phyloP scores from a whole-genome alignment of 495 filamentous ascomycete genomes.

The Arthonia radiata region DNA sequence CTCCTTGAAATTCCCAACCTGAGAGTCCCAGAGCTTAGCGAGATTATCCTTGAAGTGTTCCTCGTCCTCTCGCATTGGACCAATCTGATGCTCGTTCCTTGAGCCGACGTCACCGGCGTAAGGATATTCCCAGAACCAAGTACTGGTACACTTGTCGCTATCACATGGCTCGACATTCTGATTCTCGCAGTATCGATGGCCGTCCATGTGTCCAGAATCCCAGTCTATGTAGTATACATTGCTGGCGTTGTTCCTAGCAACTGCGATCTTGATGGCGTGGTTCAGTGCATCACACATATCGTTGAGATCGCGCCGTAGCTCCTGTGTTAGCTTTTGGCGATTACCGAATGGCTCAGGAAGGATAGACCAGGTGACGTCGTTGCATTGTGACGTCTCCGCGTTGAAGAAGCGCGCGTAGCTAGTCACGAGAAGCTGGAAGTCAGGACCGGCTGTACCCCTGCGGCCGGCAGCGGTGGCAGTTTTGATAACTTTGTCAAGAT shows the following conservation, averaged over 20 bases:
- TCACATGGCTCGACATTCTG: too few relatives aligned
- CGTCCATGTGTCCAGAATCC: slow-evolving; percentile 16
- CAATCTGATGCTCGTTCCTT: too few relatives aligned
- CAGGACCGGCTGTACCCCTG: slow-evolving; percentile 16
- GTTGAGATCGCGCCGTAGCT: slow-evolving; percentile 13
- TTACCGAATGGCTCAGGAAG: too few relatives aligned
- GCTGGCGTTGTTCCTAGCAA: neutral
- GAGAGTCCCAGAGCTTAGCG: too few relatives aligned
- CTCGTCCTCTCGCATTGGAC: too few relatives aligned
- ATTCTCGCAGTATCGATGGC: slow-evolving; percentile 26
- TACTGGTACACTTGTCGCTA: too few relatives aligned
- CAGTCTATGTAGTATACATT: slow-evolving; percentile 19
- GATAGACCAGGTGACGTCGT: slow-evolving; percentile 13
- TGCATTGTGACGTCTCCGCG: slow-evolving; percentile 17
- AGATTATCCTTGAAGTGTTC: too few relatives aligned
- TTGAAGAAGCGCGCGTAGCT: slow-evolving; percentile 26
- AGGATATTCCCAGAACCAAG: too few relatives aligned
- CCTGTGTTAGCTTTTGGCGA: slow-evolving; percentile 1
- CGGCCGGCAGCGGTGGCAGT: too few relatives aligned
- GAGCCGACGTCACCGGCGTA: too few relatives aligned
- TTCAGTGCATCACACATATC: slow-evolving; percentile 17
- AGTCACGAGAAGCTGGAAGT: slow-evolving; percentile 18
- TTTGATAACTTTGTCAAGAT: too few relatives aligned
- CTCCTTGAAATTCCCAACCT: too few relatives aligned
- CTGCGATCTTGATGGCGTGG: slow-evolving; percentile 9